Base-by-base conservation (phyloP, 257 asterid genomes). In the Gardenia jasminoides region DNA sequence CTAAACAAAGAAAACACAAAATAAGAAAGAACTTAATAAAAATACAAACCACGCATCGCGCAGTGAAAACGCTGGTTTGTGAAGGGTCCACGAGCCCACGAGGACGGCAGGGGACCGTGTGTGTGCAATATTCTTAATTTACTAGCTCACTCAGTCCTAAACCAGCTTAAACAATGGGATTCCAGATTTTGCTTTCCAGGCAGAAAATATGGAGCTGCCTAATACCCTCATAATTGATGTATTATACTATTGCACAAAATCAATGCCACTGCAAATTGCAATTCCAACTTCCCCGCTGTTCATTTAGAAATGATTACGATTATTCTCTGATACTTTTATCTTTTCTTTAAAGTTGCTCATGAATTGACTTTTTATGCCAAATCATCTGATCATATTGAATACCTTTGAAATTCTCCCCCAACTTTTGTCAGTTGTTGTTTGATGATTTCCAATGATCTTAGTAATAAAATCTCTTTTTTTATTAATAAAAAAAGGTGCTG, bases 171-270 rank as follows among this genome's bases (percentile, higher is more conserved):
- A 50, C 39, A 36, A 36, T 36, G 58, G 39, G 19, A n/a, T 39
- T 31, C 11, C 43, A 75, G 68, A 50, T 77, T 48, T 62, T 68
- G 58, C n/a, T 68, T 69, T 70, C 68, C 76, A 68, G 70, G 33
- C n/a, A 15, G 75, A 52, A 77, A 75, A 77, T 77, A 67, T 17
- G 73, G 47, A 56, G 44, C 61, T 28, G 33, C 70, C 75, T 76
- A 44, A 76, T 44, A 44, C 64, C 3, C 9, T 67, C 9, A 31
- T 13, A 67, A 70, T 70, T 67, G 71, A 33, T 31, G 11, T 15
- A 36, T 15, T 67, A 67, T 36, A 67, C 26, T 33, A 67, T 67
- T 67, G 5, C 47, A 70, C 43, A 22, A 70, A 70, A 70, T 43
- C 74, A 43, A 22, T 10, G 8, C 58, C 56, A 11, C 4, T 26